Base-by-base conservation (phyloP, 371 early-diverging fungal species). In the Smittium mucronatum region DNA sequence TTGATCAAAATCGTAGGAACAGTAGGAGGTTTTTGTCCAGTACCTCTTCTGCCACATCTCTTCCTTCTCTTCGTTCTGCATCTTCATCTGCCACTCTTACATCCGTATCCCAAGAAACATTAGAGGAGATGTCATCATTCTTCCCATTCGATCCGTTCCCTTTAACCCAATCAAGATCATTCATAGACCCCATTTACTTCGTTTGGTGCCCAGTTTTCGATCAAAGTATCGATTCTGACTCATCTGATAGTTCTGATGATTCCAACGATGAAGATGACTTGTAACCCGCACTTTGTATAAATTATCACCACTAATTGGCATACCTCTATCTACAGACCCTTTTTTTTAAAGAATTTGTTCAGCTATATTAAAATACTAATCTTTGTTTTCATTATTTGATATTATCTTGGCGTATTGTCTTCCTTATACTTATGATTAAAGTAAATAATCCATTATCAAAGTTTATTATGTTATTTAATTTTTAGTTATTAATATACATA, bases 81-180 rank as follows among this genome's bases (percentile, higher is more conserved):
- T 30, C 63, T 5, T 33, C 63, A 26, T 26, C 5, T 11, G 5
- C 63, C 63, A 32, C 78, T 76, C 63, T 71, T 75, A 21, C 69
- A 74, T 61, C 26, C 26, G 17, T 30, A 2, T n/a, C n/a, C 5
- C n/a, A 30, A 28, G 33, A 71, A 72, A 32, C 75, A 75, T 79
- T 77, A 1, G 79, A 64, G 2, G 82, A 82, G 29, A 83, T 93
- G 15, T 93, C 93, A 36, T 82, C 90, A 0, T 94, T 94, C 75
- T 96, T 96, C 77, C 97, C 97, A 2, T 96, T 94, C 69, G 97
- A 96, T 74, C 97, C 97, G 25, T 88, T 90, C 74, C 81, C 85
- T n/a, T 80, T 94, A 1, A 84, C 85, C 31, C 79, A 82, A 69
- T 88, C 89, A 64, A 80, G 79, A 30, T 70, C 71, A 1, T 89